A percentile compares a stretch with the other conserved stretches of the same genome.
Evolutionary conservation across 345 rosid genomes (phyloP).

Genomic region (Populus davidiana): DNA sequence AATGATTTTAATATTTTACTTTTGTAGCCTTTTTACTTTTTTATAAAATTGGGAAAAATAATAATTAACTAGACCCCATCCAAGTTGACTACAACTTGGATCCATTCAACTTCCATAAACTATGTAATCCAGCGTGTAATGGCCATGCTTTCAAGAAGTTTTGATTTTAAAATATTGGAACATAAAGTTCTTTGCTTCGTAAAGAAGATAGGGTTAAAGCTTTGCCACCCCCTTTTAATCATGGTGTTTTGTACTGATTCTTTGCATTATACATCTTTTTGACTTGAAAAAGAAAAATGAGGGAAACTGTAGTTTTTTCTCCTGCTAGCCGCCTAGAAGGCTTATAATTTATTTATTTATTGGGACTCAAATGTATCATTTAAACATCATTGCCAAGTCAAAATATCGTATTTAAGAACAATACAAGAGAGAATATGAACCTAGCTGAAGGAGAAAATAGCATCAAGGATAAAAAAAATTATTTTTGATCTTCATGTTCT

Average conservation of each 20-base stretch:
- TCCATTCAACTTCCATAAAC: no score
- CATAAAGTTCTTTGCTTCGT: neutral
- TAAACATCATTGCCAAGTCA: neutral
- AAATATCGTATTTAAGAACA: no score
- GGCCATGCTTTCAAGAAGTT: neutral
- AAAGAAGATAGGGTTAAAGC: conserved; percentile 13
- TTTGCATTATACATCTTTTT: neutral
- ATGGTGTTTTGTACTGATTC: conserved; percentile 8
- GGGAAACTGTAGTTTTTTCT: neutral
- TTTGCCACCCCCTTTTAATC: conserved; percentile 4
- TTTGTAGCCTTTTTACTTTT: no score
- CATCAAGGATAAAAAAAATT: no score
- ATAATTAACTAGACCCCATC: no score
- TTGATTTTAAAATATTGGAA: neutral
- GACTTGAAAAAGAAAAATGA: neutral
- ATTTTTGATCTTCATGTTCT: no score
- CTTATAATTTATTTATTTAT: neutral
- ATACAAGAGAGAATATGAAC: no score
- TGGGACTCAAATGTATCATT: neutral
- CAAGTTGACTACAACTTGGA: no score
- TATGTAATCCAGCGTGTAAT: no score
- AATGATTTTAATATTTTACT: no score
- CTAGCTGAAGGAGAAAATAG: no score
- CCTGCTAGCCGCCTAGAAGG: neutral
- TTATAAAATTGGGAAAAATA: no score